A percentile compares a stretch with the other conserved stretches of the same genome.
Evolutionary conservation across 495 filamentous ascomycete species (phyloP).

Genomic region (Penicillium goetzii): DNA sequence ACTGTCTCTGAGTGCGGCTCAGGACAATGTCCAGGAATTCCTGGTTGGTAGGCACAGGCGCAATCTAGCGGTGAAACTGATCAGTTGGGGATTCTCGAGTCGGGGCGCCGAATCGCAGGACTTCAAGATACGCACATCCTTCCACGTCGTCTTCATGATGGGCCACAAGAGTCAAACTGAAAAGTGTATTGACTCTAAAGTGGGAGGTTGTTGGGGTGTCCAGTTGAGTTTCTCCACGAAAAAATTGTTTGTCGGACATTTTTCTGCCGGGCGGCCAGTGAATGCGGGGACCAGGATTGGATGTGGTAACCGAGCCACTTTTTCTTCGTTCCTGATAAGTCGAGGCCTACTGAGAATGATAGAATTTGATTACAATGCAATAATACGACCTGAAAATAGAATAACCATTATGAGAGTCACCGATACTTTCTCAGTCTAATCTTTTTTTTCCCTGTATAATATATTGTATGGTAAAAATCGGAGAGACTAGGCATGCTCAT

Average conservation of each 20-base stretch:
- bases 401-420: not conserved
- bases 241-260: conserved; percentile 33
- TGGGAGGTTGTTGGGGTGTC: conserved; percentile 33
- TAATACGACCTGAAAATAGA: not conserved
- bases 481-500: conserved; percentile 17
- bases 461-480: not conserved
- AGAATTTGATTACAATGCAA: not conserved
- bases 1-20: conserved; percentile 87
- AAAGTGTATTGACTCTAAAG: conserved; percentile 29
- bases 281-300: conserved; percentile 39
- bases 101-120: not conserved
- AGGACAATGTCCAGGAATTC: conserved; percentile 98
- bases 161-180: conserved; percentile 40
- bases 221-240: conserved; percentile 31
- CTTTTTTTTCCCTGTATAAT: not conserved
- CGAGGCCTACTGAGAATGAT: not conserved
- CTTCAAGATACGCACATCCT: conserved; percentile 52
- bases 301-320: conserved; percentile 26
- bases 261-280: conserved; percentile 47
- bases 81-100: conserved; percentile 18
- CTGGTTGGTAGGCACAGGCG: conserved; percentile 88
- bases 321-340: conserved; percentile 11
- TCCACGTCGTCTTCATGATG: conserved; percentile 75
- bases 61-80: conserved; percentile 59
- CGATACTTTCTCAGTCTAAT: not conserved